These are phyloP conservation scores for Ceraceosorus guamensis DNA, from an alignment of 1,284 basidiomycete species.

Conservation along the genomic window DNA sequence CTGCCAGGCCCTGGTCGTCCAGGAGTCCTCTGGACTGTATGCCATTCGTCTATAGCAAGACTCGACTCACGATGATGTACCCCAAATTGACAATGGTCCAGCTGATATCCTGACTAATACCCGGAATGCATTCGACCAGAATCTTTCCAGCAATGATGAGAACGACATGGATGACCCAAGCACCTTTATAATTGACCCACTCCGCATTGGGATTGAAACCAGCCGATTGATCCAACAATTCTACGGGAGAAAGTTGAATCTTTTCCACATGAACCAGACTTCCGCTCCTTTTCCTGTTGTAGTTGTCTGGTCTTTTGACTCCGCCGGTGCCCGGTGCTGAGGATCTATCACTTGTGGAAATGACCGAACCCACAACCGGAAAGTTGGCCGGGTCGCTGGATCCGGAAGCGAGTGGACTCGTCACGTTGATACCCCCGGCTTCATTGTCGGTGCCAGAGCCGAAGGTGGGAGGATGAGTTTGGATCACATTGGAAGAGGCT, in stretches of 20 bases:
- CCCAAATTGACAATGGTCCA: conserved; percentile 91
- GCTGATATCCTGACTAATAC: conserved; percentile 84
- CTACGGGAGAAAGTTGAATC: conserved; percentile 50
- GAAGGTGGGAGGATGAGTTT: neutral
- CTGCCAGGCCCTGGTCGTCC: too few relatives aligned
- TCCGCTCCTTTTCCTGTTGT: conserved; percentile 15
- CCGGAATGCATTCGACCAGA: conserved; percentile 84
- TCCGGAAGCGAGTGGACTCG: neutral
- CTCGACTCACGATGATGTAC: conserved; percentile 71
- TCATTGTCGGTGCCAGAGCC: conserved; percentile 15
- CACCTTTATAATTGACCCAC: conserved; percentile 98
- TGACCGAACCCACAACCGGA: too few relatives aligned
- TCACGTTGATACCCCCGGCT: conserved; percentile 24
- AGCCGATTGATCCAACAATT: conserved; percentile 49
- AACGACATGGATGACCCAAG: conserved; percentile 75
- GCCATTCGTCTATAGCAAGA: neutral
- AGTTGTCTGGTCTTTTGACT: neutral
- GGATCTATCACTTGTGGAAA: too few relatives aligned
- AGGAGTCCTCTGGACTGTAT: neutral
- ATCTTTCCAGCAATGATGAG: conserved; percentile 85
- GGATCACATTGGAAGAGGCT: too few relatives aligned
- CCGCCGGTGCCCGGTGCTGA: too few relatives aligned
- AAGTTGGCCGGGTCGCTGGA: too few relatives aligned
- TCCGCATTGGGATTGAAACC: conserved; percentile 78
- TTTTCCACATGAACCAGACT: conserved; percentile 50